A percentile compares a stretch with the other conserved stretches of the same genome.
These are phyloP conservation scores for Neofusicoccum sp. DNA, from an alignment of 2,329 filamentous ascomycete genomes.

Conservation along the genomic window DNA sequence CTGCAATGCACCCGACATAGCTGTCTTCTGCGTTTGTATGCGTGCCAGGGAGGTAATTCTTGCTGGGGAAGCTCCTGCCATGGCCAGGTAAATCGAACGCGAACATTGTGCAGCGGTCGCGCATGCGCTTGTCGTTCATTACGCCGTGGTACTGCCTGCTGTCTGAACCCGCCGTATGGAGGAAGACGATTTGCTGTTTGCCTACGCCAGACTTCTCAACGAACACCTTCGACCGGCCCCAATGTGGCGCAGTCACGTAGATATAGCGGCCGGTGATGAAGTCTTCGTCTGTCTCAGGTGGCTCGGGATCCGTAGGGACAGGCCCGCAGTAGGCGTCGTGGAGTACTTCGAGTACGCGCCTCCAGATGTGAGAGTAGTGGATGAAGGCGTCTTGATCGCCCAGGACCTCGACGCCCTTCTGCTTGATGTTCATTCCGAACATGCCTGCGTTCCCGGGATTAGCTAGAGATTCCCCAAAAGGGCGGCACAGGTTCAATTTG, in stretches of 20 bases:
- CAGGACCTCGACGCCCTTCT: constrained; percentile 48
- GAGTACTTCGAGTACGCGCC: constrained; percentile 48
- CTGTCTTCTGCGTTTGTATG: constrained; percentile 50
- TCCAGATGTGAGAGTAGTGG: constrained; percentile 48
- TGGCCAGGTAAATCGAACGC: constrained; percentile 53
- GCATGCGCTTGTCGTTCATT: constrained; percentile 49
- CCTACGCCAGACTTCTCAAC: constrained; percentile 50
- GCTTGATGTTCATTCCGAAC: constrained; percentile 48
- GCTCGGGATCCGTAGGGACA: constrained; percentile 34
- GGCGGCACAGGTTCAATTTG: not conserved
- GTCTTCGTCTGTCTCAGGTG: constrained; percentile 27
- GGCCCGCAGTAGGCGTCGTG: constrained; percentile 50
- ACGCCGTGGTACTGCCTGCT: constrained; percentile 52
- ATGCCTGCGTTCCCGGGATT: constrained; percentile 27
- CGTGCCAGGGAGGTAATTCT: constrained; percentile 42
- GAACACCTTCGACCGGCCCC: constrained; percentile 51
- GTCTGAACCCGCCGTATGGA: constrained; percentile 49
- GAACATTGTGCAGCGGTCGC: constrained; percentile 49
- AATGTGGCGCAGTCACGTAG: constrained; percentile 46
- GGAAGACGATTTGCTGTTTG: constrained; percentile 45
- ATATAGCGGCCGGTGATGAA: constrained; percentile 49
- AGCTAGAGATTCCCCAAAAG: not conserved
- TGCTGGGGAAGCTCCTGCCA: constrained; percentile 48
- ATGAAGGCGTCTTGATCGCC: constrained; percentile 47
- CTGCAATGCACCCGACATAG: constrained; percentile 30